Base-by-base conservation (phyloP, 768 basidiomycete species). In the Boletus tylopilopsis region DNA sequence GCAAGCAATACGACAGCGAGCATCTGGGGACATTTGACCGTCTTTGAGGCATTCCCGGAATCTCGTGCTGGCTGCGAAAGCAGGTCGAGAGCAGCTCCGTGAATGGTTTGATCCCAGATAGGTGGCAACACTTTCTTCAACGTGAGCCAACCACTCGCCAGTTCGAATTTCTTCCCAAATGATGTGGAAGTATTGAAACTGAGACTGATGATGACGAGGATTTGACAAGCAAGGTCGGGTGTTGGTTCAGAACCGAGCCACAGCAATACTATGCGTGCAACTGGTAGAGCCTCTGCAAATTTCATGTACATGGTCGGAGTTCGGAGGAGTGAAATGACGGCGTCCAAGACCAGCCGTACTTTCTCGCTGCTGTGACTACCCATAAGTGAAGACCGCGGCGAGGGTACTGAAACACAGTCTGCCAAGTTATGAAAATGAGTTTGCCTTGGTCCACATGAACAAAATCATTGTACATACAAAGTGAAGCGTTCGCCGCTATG, bases 161-260 rank as follows among this genome's bases (percentile, higher is more conserved):
- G 71, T 63, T 94, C 93, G 56, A 95, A 92, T 58, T 89, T 92
- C 47, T 85, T 75, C 39, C 71, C 77, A 70, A 94, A 96, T 2
- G 82, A 78, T 10, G 76, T 61, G 0, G 82, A 82, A 24, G 73
- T 65, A 15, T 67, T 68, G 24, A 85, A 71, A 50, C 82, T 77
- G 45, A 84, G 71, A 2, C 73, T 72, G 9, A 90, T 74, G 18
- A 93, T 68, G 1, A 67, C 67, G 1, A 91, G 71, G 34, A 90
- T 73, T 54, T 82, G 78, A 23, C 77, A 72, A 11, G 79, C 78
- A 37, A 85, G 76, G 30, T 72, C 63, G 11, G 78, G 59, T 0
- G 87, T 71, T 3, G 93, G 90, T n/a, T 76, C 77, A 34, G 84
- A 80, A 4, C 90, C 88, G 7, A 96, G 78, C 35, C 94, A 79